These are phyloP conservation scores for Astrocystis sublimbata DNA, from an alignment of 495 filamentous ascomycete genomes.

Conservation along the genomic window DNA sequence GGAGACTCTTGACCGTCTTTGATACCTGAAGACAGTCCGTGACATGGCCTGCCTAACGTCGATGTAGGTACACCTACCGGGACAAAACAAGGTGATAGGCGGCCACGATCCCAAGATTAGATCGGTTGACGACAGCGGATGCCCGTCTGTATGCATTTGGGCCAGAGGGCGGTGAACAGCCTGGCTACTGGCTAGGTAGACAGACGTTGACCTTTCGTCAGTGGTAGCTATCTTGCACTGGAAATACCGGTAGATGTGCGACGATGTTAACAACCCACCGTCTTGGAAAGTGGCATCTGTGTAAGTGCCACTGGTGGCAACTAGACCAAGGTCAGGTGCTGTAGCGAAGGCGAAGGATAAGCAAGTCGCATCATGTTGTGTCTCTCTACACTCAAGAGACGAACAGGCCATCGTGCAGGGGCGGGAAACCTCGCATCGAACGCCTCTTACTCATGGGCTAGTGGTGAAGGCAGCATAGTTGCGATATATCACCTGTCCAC, in stretches of 20 bases:
- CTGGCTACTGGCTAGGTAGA: slow-evolving; percentile 1
- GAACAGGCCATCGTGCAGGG: slow-evolving; percentile 14
- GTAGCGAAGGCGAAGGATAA: neutral
- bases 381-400: slow-evolving; percentile 4
- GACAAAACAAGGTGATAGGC: neutral
- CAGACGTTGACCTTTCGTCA: too few species aligned
- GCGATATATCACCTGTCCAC: slow-evolving; percentile 34
- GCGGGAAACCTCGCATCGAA: slow-evolving; percentile 3
- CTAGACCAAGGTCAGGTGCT: slow-evolving; percentile 3
- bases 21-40: slow-evolving; percentile 4
- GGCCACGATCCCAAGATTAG: slow-evolving; percentile 9
- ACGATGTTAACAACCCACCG: slow-evolving; percentile 4
- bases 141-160: slow-evolving; percentile 7
- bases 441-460: slow-evolving; percentile 7
- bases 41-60: slow-evolving; percentile 7
- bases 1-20: slow-evolving; percentile 16
- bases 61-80: slow-evolving; percentile 5
- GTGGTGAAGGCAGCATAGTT: slow-evolving; percentile 15
- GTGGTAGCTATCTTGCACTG: slow-evolving; percentile 12
- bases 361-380: slow-evolving; percentile 18
- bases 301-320: too few species aligned
- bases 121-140: slow-evolving; percentile 29
- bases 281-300: slow-evolving; percentile 1
- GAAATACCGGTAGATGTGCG: slow-evolving; percentile 21
- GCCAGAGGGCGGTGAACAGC: slow-evolving; percentile 16